These are phyloP conservation scores for Ascosphaera apis DNA, from an alignment of 2,329 filamentous ascomycete genomes.

Conservation along the genomic window DNA sequence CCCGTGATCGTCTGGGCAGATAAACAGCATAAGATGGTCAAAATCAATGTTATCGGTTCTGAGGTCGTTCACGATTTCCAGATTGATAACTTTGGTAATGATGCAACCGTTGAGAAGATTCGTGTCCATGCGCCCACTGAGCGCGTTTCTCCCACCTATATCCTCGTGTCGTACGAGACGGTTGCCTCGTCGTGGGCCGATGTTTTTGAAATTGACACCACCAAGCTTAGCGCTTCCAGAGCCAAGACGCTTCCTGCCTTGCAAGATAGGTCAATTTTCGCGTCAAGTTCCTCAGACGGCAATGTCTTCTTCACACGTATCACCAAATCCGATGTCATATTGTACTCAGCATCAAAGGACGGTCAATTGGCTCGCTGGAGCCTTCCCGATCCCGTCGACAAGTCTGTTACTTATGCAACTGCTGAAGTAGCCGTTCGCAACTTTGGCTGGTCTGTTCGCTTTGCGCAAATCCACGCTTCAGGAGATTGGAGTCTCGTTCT, in stretches of 20 bases:
- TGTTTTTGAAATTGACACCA: conserved; percentile 61
- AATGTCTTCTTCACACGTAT: conserved; percentile 80
- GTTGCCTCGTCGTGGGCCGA: conserved; percentile 53
- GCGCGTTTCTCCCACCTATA: conserved; percentile 51
- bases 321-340: conserved; percentile 46
- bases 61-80: conserved; percentile 18
- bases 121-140: conserved; percentile 51
- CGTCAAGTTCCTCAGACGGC: conserved; percentile 50
- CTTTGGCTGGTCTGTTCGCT: conserved; percentile 51
- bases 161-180: conserved; percentile 62
- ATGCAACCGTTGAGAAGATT: conserved; percentile 28
- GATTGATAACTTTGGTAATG: conserved; percentile 18
- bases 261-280: conserved; percentile 49
- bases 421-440: conserved; percentile 63
- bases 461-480: conserved; percentile 40
- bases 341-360: conserved; percentile 56
- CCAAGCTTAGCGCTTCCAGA: conserved; percentile 44
- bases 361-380: conserved; percentile 55
- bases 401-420: conserved; percentile 39
- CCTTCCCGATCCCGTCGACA: conserved; percentile 24
- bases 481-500: conserved; percentile 65
- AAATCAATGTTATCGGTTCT: conserved; percentile 22
- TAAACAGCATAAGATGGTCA: conserved; percentile 19
- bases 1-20: conserved; percentile 24
- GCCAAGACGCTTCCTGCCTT: conserved; percentile 58